Evolutionary conservation across 2,329 filamentous ascomycete genomes (phyloP).

Genomic region (Catunica adiposa): DNA sequence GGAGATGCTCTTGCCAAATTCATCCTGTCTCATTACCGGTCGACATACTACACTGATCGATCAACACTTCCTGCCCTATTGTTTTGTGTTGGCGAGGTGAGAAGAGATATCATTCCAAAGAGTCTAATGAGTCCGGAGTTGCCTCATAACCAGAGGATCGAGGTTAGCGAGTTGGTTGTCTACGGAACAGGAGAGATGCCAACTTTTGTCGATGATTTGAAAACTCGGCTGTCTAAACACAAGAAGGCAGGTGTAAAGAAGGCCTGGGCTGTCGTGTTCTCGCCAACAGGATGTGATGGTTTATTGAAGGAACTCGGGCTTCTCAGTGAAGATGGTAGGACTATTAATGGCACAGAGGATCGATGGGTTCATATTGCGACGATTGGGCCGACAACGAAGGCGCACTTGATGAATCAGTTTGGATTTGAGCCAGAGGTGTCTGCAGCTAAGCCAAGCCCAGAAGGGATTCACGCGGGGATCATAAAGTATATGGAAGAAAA

Average conservation of each 20-base stretch:
- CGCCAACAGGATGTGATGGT: conserved; percentile 47
- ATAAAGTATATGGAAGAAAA: conserved; percentile 17
- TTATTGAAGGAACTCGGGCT: conserved; percentile 40
- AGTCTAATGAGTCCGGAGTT: conserved; percentile 48
- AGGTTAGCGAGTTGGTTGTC: conserved; percentile 63
- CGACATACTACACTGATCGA: conserved; percentile 29
- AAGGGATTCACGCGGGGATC: conserved; percentile 60
- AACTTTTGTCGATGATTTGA: conserved; percentile 57
- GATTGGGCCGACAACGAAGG: conserved; percentile 82
- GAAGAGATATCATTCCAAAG: conserved; percentile 76
- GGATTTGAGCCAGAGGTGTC: conserved; percentile 60
- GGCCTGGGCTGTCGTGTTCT: conserved; percentile 35
- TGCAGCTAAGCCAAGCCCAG: conserved; percentile 63
- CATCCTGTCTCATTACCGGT: conserved; percentile 62
- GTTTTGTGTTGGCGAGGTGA: conserved; percentile 80
- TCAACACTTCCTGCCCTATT: conserved; percentile 46
- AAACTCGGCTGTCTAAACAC: conserved; percentile 41
- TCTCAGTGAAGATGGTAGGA: conserved; percentile 25
- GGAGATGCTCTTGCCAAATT: conserved; percentile 63
- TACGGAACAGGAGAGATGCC: conserved; percentile 77
- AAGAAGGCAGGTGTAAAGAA: conserved; percentile 40
- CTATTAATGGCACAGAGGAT: conserved; percentile 14
- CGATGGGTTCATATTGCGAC: conserved; percentile 51
- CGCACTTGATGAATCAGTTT: conserved; percentile 51
- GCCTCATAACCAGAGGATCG: conserved; percentile 34